A percentile compares a stretch with the other conserved stretches of the same genome.
Evolutionary conservation across 352 stramenopile species (phyloP).

Genomic region (Phytophthora macrochlamydospora): DNA sequence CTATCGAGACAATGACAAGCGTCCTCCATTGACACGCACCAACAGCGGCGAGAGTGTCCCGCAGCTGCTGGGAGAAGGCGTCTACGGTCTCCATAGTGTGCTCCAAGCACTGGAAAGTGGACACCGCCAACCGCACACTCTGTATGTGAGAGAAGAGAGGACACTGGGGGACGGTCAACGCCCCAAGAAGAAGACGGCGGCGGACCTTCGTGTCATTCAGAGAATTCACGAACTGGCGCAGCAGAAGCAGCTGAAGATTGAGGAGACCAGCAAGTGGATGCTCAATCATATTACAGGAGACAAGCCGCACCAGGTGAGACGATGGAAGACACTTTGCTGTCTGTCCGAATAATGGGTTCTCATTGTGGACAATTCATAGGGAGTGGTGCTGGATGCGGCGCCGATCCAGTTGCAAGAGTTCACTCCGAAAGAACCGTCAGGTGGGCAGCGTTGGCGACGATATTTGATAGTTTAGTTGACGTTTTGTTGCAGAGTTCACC

Average conservation of each 20-base stretch:
- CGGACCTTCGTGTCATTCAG: slow-evolving; percentile 40
- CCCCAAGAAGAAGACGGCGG: slow-evolving; percentile 39
- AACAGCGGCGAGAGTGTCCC: slow-evolving; percentile 48
- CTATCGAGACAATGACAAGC: slow-evolving; percentile 20
- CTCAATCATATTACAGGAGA: slow-evolving; percentile 83
- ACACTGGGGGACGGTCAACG: slow-evolving; percentile 15
- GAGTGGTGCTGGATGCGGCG: slow-evolving; percentile 75
- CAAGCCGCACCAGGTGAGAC: slow-evolving; percentile 76
- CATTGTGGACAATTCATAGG: slow-evolving; percentile 25
- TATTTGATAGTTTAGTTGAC: background rate
- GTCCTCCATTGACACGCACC: slow-evolving; percentile 25
- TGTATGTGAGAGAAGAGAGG: slow-evolving; percentile 58
- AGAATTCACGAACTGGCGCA: slow-evolving; percentile 54
- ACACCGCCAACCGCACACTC: slow-evolving; percentile 48
- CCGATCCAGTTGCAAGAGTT: slow-evolving; percentile 66
- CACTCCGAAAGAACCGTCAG: slow-evolving; percentile 42
- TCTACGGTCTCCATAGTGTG: slow-evolving; percentile 79
- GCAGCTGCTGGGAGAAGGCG: slow-evolving; percentile 56
- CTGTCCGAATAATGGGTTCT: slow-evolving; percentile 25
- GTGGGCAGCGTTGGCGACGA: slow-evolving; percentile 16
- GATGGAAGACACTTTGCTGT: background rate
- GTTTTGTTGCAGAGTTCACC: slow-evolving; percentile 34
- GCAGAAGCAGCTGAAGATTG: slow-evolving; percentile 26
- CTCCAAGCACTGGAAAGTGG: slow-evolving; percentile 65
- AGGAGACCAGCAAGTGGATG: slow-evolving; percentile 74